A percentile compares a stretch with the other conserved stretches of the same genome.
Evolutionary conservation across 176 grass and related monocot genomes (phyloP).

Genomic region (Aegilops bicornis): DNA sequence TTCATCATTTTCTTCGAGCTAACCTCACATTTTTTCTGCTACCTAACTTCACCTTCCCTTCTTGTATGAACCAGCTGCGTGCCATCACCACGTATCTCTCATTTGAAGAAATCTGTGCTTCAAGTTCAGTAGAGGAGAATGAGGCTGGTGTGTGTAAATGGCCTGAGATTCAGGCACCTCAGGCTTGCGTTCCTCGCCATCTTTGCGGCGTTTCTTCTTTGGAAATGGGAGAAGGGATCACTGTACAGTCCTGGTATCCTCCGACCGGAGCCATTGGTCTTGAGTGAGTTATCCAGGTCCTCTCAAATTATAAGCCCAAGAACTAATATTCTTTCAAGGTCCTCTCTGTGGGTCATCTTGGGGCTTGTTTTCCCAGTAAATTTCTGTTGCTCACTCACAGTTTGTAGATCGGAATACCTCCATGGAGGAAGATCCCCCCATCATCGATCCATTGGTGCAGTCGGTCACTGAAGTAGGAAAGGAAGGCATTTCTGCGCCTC

Average conservation of each 20-base stretch:
- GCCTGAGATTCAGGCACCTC: conserved; percentile 56
- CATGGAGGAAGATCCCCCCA: conserved; percentile 34
- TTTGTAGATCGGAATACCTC: conserved; percentile 30
- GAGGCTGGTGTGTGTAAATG: conserved; percentile 48
- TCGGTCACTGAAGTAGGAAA: conserved; percentile 10
- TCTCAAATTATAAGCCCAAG: neutral
- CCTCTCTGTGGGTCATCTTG: neutral
- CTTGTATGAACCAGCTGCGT: conserved; percentile 6
- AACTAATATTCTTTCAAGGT: neutral
- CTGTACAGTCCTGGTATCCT: conserved; percentile 24
- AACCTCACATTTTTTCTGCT: neutral
- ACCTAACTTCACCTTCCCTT: neutral
- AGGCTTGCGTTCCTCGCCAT: conserved; percentile 40
- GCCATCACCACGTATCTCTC: neutral
- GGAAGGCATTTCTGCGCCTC: conserved; percentile 19
- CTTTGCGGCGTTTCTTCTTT: conserved; percentile 42
- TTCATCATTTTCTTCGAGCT: neutral
- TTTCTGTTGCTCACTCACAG: neutral
- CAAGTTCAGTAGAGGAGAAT: conserved; percentile 28
- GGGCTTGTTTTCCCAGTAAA: neutral
- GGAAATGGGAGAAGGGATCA: conserved; percentile 62
- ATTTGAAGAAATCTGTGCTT: neutral
- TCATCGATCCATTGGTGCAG: neutral
- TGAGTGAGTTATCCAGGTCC: conserved; percentile 53
- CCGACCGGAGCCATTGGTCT: conserved; percentile 32